Conservation (phyloP, 2,329 filamentous ascomycete genomes). For the Alternaria ventricosa region DNA sequence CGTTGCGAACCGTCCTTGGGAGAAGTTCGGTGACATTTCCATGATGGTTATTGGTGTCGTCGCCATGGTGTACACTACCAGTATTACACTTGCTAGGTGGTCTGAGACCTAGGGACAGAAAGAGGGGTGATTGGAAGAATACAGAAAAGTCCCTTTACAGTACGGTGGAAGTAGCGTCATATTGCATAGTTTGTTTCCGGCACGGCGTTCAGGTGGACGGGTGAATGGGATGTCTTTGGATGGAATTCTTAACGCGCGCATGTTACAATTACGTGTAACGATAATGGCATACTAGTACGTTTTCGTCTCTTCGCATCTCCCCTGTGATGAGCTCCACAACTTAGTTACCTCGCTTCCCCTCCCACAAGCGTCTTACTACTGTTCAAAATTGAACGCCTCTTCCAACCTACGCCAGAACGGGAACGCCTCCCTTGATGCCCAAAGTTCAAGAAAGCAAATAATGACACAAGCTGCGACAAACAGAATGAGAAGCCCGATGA, state of each 20-base stretch:
- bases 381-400: neutral
- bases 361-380: neutral
- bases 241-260: neutral
- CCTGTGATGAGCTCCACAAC: neutral
- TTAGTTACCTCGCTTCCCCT: neutral
- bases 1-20: slow-evolving; percentile 63
- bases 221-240: neutral
- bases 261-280: neutral
- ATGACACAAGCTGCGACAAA: neutral
- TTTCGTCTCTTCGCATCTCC: neutral
- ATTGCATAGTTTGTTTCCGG: slow-evolving; percentile 5
- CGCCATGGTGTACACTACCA: slow-evolving; percentile 75
- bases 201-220: neutral
- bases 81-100: slow-evolving; percentile 61
- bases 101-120: slow-evolving; percentile 14
- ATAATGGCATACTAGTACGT: neutral
- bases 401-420: neutral
- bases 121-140: neutral
- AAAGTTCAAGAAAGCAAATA: neutral
- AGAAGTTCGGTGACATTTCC: slow-evolving; percentile 65
- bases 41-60: slow-evolving; percentile 71
- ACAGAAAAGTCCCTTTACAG: neutral
- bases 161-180: neutral
- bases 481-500: accelerated
- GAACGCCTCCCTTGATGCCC: neutral